Percentiles rank a stretch among this genome's conserved stretches.
Conservation (phyloP, 2,329 filamentous ascomycete species). For the Pseudocercospora cruenta region DNA sequence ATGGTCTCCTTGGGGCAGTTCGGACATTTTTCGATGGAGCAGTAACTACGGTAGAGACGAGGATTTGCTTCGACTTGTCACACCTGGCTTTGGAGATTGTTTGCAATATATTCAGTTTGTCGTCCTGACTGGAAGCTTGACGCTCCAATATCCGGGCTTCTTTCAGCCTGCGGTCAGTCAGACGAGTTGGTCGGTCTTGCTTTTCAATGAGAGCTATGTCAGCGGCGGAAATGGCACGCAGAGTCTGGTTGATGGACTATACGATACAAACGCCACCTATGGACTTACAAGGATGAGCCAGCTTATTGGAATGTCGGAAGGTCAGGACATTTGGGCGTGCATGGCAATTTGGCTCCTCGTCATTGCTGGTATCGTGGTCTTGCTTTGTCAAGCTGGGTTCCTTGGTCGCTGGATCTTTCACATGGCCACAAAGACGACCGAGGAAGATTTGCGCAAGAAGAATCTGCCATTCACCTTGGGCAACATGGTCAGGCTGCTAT, state of each 20-base stretch:
- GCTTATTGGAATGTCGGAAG: constrained; percentile 75
- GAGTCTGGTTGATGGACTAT: constrained; percentile 81
- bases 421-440: constrained; percentile 68
- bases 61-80: constrained; percentile 87
- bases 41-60: constrained; percentile 95
- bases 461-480: constrained; percentile 77
- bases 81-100: constrained; percentile 94
- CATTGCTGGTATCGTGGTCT: constrained; percentile 69
- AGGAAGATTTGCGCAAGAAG: constrained; percentile 88
- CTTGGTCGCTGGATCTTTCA: constrained; percentile 75
- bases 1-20: constrained; percentile 91
- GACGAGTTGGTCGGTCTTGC: constrained; percentile 81
- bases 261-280: constrained; percentile 74
- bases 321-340: constrained; percentile 85
- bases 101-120: constrained; percentile 96
- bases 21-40: constrained; percentile 92
- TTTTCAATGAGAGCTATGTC: constrained; percentile 92
- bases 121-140: constrained; percentile 82
- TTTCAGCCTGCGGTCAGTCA: constrained; percentile 91
- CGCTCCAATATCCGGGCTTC: constrained; percentile 87
- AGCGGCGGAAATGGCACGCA: constrained; percentile 67
- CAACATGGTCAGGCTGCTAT: constrained; percentile 73
- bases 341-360: constrained; percentile 90
- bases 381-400: constrained; percentile 78
- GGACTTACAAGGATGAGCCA: constrained; percentile 80